Conservation (phyloP, 192 early-diverging fungal genomes). For the Lobulomyces angularis region DNA sequence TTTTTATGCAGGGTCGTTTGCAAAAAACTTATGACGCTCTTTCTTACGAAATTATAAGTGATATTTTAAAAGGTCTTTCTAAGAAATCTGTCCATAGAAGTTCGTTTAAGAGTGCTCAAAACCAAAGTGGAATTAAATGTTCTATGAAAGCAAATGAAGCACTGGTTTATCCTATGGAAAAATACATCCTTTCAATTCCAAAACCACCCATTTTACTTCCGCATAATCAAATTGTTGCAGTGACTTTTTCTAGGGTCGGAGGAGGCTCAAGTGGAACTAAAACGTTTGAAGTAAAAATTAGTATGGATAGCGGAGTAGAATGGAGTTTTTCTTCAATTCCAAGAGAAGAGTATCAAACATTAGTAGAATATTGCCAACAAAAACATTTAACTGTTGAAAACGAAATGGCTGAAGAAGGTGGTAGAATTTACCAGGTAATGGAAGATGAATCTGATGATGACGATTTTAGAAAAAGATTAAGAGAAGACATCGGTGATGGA, state of each 20-base stretch:
- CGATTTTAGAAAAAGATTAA: conserved; percentile 39
- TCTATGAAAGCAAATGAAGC: conserved; percentile 96
- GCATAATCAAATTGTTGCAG: conserved; percentile 66
- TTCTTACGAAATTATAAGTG: conserved; percentile 71
- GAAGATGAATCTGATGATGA: conserved; percentile 27
- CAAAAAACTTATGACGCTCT: conserved; percentile 76
- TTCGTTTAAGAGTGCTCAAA: conserved; percentile 49
- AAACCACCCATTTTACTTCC: conserved; percentile 87
- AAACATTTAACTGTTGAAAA: conserved; percentile 47
- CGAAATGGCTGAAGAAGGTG: conserved; percentile 45
- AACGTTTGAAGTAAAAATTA: conserved; percentile 93
- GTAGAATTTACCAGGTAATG: conserved; percentile 12
- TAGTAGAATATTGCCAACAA: conserved; percentile 67
- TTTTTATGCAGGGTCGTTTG: conserved; percentile 46
- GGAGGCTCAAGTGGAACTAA: conserved; percentile 28
- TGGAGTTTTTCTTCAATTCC: conserved; percentile 81
- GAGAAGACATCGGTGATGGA: conserved; percentile 22
- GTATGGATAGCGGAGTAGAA: conserved; percentile 63
- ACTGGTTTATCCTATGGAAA: conserved; percentile 84
- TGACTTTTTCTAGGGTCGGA: conserved; percentile 79
- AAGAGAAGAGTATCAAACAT: conserved; percentile 71
- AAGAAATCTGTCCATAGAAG: conserved; percentile 26
- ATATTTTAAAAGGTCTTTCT: conserved; percentile 72
- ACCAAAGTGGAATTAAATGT: conserved; percentile 74
- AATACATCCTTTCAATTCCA: conserved; percentile 84